Percentiles rank a stretch among this genome's conserved stretches.
Evolutionary conservation across 2,329 filamentous ascomycete species (phyloP).

Genomic region (Phyllosticta citrichinensis): DNA sequence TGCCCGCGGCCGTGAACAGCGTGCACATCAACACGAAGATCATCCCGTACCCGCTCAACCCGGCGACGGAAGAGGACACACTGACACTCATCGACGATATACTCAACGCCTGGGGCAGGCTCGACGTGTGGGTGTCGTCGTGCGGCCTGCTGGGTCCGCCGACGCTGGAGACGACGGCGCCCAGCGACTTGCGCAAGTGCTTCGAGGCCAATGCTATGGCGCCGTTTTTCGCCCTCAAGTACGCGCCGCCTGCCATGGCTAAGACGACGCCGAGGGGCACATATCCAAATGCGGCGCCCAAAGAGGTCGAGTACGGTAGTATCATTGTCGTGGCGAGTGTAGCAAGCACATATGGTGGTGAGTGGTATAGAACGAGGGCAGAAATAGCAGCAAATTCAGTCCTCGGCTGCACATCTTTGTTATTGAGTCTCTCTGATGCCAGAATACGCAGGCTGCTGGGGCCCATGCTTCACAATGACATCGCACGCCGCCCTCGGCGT

Average conservation of each 20-base stretch:
- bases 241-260: constrained; percentile 53
- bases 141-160: constrained; percentile 49
- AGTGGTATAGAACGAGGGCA: not conserved
- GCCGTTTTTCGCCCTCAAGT: constrained; percentile 56
- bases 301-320: constrained; percentile 49
- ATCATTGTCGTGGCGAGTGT: constrained; percentile 53
- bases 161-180: constrained; percentile 46
- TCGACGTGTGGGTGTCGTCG: constrained; percentile 52
- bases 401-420: not conserved
- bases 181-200: constrained; percentile 45
- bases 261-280: constrained; percentile 44
- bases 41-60: constrained; percentile 51
- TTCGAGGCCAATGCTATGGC: constrained; percentile 53
- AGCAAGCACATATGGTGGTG: constrained; percentile 45
- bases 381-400: not conserved
- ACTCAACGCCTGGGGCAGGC: constrained; percentile 47
- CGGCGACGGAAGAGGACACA: constrained; percentile 50
- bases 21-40: constrained; percentile 46
- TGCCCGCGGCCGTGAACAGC: not conserved
- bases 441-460: constrained; percentile 40
- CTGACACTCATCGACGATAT: constrained; percentile 53
- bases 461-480: constrained; percentile 51
- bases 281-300: constrained; percentile 52
- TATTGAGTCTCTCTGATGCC: not conserved
- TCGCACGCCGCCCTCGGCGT: constrained; percentile 52